Conservation (phyloP, 371 early-diverging fungal species). For the Mucor indicus region DNA sequence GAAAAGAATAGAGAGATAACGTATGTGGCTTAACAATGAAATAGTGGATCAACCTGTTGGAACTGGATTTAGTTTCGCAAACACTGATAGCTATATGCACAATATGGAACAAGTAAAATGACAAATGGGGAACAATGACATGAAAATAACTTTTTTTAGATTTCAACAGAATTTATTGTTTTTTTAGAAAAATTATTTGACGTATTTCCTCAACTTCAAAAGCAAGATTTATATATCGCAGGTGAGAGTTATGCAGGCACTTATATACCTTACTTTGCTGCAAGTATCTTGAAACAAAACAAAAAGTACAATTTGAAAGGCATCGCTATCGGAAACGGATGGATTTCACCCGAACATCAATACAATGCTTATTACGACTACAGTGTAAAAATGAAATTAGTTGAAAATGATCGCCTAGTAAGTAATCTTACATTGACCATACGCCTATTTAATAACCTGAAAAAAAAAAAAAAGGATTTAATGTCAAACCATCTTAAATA, state of each 20-base stretch:
- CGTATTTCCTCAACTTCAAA: slow-evolving; percentile 57
- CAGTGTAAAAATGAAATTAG: slow-evolving; percentile 37
- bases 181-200: slow-evolving; percentile 65
- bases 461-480: neutral
- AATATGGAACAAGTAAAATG: slow-evolving; percentile 38
- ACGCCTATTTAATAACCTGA: neutral
- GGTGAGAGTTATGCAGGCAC: slow-evolving; percentile 89
- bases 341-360: slow-evolving; percentile 81
- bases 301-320: slow-evolving; percentile 62
- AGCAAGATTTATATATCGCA: slow-evolving; percentile 68
- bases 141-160: slow-evolving; percentile 25
- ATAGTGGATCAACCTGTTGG: slow-evolving; percentile 88
- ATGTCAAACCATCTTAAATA: slow-evolving; percentile 12
- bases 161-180: slow-evolving; percentile 48
- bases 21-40: neutral
- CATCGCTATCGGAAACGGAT: slow-evolving; percentile 82
- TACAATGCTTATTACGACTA: slow-evolving; percentile 57
- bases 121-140: too few species aligned
- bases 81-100: slow-evolving; percentile 34
- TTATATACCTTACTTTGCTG: slow-evolving; percentile 81
- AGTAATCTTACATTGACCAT: neutral
- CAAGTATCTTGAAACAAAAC: slow-evolving; percentile 54
- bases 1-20: neutral
- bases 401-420: slow-evolving; percentile 37
- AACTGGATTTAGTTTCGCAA: slow-evolving; percentile 73